Evolutionary conservation across 441 rosid genomes (phyloP), one percentile per base, ranked within the genome.

Genomic region (Mallotus japonicus): DNA sequence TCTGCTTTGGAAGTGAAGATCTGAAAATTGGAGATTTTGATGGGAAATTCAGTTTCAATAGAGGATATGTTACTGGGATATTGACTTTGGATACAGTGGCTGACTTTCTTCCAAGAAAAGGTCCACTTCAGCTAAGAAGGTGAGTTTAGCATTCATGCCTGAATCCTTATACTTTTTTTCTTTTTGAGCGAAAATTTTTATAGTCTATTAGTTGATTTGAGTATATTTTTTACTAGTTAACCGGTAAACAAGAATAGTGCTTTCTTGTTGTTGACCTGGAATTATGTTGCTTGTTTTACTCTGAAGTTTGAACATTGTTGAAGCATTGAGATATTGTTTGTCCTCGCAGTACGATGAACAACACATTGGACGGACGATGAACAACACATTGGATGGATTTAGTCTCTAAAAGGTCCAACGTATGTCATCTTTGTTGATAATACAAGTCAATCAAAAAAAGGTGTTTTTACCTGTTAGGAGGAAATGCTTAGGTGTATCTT

Each of bases 51-150:
- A 82, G 89, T 79, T 75, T 89, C 9, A 87, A 83, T 72, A 85
- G 76, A 77, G 97, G 97, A 51, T 89, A 85, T 82, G 93, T 92
- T 46, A 82, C 94, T 73, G 97, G 99, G 54, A 92, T 95, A 75
- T 81, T 95, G 81, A 95, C 97, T 6, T 83, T 95, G 50, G 97
- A 95, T 78, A 91, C 97, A 0, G 89, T 87, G 4, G 96, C 96
- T 34, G 93, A 95, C 84, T 92, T 86, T 71, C 95, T 95, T 71
- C 99, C 96, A 0, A 78, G 93, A 73, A 95, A 86, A 83, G 97
- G 97, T 65, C 89, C 92, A 0, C 91, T 84, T 8, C 86, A 87
- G 56, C 90, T 81, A 70, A 86, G 96, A 84, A 87, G 96, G 97
- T 92, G 69, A 46, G 81, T 47, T 64, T 22, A 57, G 32, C 50